phyloP scores from a whole-genome alignment of 345 rosid genomes.

The Pelargonium nanum region DNA sequence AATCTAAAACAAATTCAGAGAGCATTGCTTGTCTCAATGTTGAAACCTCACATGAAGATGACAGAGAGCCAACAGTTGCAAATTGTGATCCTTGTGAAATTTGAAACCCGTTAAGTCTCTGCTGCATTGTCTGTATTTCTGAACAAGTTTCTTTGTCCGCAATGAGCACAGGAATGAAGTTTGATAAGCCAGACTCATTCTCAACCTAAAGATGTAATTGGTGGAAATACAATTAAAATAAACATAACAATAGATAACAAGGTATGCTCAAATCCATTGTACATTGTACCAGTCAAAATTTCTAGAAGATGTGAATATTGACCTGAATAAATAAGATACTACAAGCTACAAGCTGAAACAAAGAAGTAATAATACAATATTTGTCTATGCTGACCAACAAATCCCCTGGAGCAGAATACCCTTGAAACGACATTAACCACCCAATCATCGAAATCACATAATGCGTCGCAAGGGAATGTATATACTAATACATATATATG shows the following conservation, averaged over 20 bases:
- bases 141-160: conserved; percentile 63
- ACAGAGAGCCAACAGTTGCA: conserved; percentile 16
- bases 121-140: conserved; percentile 62
- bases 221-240: neutral
- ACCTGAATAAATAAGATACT: neutral
- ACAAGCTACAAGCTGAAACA: neutral
- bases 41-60: conserved; percentile 34
- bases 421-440: neutral
- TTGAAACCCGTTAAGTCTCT: conserved; percentile 37
- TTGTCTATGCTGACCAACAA: neutral
- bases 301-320: neutral
- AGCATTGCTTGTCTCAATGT: conserved; percentile 33
- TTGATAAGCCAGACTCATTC: conserved; percentile 78
- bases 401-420: neutral
- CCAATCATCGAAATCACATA: too few species aligned
- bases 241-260: neutral
- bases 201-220: conserved; percentile 51
- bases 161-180: conserved; percentile 72
- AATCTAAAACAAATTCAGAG: conserved; percentile 62
- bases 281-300: neutral
- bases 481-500: neutral
- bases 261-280: too few species aligned
- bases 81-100: conserved; percentile 2
- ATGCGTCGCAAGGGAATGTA: neutral
- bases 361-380: neutral